Base-by-base conservation (phyloP, 2,329 filamentous ascomycete genomes). In the Leptographium radiaticola region DNA sequence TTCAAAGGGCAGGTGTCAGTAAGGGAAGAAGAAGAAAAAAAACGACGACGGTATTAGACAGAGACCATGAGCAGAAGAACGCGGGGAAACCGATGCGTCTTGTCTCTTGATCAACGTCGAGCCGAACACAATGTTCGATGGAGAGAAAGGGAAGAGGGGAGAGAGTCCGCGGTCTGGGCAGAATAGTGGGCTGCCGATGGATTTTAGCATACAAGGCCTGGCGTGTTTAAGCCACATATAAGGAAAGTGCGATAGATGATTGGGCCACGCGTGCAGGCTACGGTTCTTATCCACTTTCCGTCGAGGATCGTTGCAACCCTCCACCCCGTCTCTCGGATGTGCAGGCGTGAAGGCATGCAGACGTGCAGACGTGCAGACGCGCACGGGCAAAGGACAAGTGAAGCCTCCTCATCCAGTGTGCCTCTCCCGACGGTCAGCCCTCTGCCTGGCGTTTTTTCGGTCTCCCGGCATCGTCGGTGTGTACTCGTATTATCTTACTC, bases 101-200 rank as follows among this genome's bases (percentile, higher is more conserved):
- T 43, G 46, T 61, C 66, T 72, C 71, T 72, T 79, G 66, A 77
- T 69, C 69, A 68, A 68, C 68, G 20, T 36, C 64, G 63, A 72
- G 67, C 71, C 72, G 72, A 76, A 75, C 75, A 80, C 78, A 25
- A 72, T 69, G 72, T 73, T 77, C 71, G 73, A 72, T 73, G 64
- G 63, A 62, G 45, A 46, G 43, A 39, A 52, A 34, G 45, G 42
- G 45, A 34, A 47, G 25, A 47, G 13, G 15, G n/a, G 25, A 47
- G 48, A 47, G 68, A 67, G 61, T 61, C 59, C 58, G 62, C 58
- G 62, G 60, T 64, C 63, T 59, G 36, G 18, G 25, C n/a, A 48
- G 31, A 13, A 45, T 30, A 43, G 30, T 49, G 18, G 20, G 34
- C 18, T 46, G 18, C 18, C n/a, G 31, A n/a, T 9, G 10, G n/a